Base-by-base conservation (phyloP, 768 basidiomycete species). In the Sarcodon aspratus region DNA sequence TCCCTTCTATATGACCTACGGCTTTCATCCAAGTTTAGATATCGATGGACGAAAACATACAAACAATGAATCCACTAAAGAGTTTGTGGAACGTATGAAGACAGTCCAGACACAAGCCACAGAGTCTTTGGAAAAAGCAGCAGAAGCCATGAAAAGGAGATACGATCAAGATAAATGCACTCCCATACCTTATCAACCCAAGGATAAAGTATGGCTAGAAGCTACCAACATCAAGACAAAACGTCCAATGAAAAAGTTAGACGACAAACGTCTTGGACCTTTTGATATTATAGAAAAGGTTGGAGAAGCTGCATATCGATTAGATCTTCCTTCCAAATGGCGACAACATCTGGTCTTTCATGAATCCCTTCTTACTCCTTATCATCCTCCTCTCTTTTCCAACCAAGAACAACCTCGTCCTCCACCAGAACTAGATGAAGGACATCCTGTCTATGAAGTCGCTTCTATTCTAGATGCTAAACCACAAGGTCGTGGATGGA, bases 1-100 rank as follows among this genome's bases (percentile, higher is more conserved):
- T 0, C 71, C 69, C 0, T 69, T 69, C 57, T 57, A 47, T 32
- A 50, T 66, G 36, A 59, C 54, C 31, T 45, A 55, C 10, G 63
- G 65, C 0, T 51, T 27, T 3, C 49, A 64, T 9, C 55, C 60
- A 0, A 51, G 49, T 46, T 56, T 50, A 9, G 54, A 53, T 0
- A 33, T 44, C 0, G 38, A 48, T 8, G n/a, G 51, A 0, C 13
- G n/a, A 1, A 42, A 40, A 15, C 36, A 47, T 3, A 31, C 45
- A 0, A 17, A 33, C 8, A 51, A 50, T 0, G 57, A 60, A 27
- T 48, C 49, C 1, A 60, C 55, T 0, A 34, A 55, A 0, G 51
- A 58, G 0, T 59, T 57, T 46, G 50, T 50, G 1, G 31, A 53
- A 15, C 10, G 52, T 11, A 55, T 63, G 56, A 50, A 57, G 47